These are phyloP conservation scores for Malassezia psittaci DNA, from an alignment of 1,284 basidiomycete genomes.

Conservation along the genomic window DNA sequence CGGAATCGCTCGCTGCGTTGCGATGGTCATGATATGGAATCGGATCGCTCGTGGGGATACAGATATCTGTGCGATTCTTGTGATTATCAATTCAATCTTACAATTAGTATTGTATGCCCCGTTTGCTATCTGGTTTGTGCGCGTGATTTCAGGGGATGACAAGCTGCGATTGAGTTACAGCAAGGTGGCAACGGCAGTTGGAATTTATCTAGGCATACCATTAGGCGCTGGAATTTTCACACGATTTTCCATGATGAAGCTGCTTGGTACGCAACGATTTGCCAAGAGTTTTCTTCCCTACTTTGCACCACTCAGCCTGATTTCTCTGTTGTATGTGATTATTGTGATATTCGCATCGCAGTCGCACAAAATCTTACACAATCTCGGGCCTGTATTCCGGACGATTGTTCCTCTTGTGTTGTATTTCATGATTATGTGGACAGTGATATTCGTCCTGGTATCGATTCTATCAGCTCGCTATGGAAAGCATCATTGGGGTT, in stretches of 20 bases:
- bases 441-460: constrained; percentile 56
- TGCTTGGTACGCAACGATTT: constrained; percentile 53
- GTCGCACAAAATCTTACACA: constrained; percentile 46
- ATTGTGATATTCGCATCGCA: constrained; percentile 66
- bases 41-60: constrained; percentile 64
- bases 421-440: constrained; percentile 73
- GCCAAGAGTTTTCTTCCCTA: constrained; percentile 57
- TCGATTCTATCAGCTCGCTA: constrained; percentile 28
- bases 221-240: constrained; percentile 62
- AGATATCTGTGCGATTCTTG: constrained; percentile 64
- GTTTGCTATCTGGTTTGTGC: constrained; percentile 64
- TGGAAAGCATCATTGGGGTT: constrained; percentile 36
- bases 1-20: constrained; percentile 54
- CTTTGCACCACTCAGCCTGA: constrained; percentile 62
- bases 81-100: constrained; percentile 55
- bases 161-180: constrained; percentile 58
- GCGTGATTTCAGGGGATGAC: constrained; percentile 53
- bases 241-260: constrained; percentile 54
- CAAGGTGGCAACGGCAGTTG: constrained; percentile 54
- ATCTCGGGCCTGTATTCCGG: constrained; percentile 28
- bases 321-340: constrained; percentile 57
- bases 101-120: constrained; percentile 72
- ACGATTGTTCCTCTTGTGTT: constrained; percentile 61
- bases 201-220: constrained; percentile 55
- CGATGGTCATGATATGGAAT: constrained; percentile 53